A percentile compares a stretch with the other conserved stretches of the same genome.
These are phyloP conservation scores for Mycena belliarum DNA, from an alignment of 768 basidiomycete genomes.

Conservation along the genomic window DNA sequence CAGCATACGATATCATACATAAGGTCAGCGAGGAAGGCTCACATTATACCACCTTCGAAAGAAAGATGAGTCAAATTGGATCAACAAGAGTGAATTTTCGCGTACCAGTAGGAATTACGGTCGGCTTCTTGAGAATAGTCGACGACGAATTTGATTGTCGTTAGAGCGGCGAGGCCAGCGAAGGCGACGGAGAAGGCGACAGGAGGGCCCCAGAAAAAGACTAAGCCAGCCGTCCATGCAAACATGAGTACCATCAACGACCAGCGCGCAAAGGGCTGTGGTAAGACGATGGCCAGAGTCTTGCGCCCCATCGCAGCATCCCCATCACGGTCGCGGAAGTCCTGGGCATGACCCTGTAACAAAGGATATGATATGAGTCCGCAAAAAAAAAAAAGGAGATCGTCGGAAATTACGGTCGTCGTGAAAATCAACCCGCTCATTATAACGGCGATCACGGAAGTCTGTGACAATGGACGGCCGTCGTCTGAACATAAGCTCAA, in stretches of 20 bases:
- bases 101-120: constrained; percentile 10
- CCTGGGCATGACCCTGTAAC: constrained; percentile 19
- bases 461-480: constrained; percentile 4
- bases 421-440: constrained; percentile 32
- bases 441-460: constrained; percentile 24
- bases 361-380: no score
- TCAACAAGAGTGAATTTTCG: no score
- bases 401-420: constrained; percentile 39
- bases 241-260: constrained; percentile 14
- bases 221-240: constrained; percentile 11
- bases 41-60: no score
- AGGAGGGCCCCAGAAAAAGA: constrained; percentile 17
- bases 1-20: not conserved
- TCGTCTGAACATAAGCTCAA: not conserved
- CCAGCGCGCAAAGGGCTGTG: constrained; percentile 17
- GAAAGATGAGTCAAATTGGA: no score
- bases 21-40: no score
- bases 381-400: no score
- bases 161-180: constrained; percentile 1
- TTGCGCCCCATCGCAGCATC: constrained; percentile 21
- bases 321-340: constrained; percentile 19
- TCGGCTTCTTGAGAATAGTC: constrained; percentile 17
- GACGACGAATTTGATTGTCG: constrained; percentile 10
- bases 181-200: constrained; percentile 1
- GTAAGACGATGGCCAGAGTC: constrained; percentile 18